Base-by-base conservation (phyloP, 2,329 filamentous ascomycete species). In the Rhynchosporium graminicola region DNA sequence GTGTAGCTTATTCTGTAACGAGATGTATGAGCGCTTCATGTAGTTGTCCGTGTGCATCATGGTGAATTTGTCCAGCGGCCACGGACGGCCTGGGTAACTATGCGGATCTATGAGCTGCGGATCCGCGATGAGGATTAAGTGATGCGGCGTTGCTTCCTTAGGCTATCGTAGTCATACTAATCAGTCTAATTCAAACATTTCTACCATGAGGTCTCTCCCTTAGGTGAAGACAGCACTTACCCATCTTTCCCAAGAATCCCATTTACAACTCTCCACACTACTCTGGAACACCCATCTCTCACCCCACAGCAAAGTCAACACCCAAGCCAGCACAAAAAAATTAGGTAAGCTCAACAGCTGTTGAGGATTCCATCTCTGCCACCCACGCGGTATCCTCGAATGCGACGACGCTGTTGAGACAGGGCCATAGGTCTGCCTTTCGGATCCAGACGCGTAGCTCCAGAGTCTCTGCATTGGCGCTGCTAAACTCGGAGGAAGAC, bases 171-270 rank as follows among this genome's bases (percentile, higher is more conserved):
- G 38, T 46, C 33, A 73, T 72, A 57, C 13, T 20, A 20, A 50
- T 48, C 31, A 48, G 42, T n/a, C 43, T 3, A 46, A 46, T 46
- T 42, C 45, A 12, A 28, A 40, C 46, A 28, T 52, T 52, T 20
- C 20, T 33, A 26, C 33, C 33, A 36, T 36, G 33, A 10, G 8
- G 10, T 42, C 7, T 28, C 68, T 68, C 63, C 59, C 58, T 36
- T 31, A 20, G 28, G 47, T 51, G 9, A 61, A 59, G 64, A 48
- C 13, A 42, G n/a, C 47, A 71, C 84, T 73, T 81, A 96, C 92
- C 93, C 95, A 99, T 76, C 85, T 83, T 80, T 99, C 95, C 95
- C 95, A 99, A 46, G 83, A 84, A 42, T 85, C 82, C 95, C 95
- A 99, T 60, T 84, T 78, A 76, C 95, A 99, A 57, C 79, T 81